phyloP scores from a whole-genome alignment of 2,329 filamentous ascomycete species.

The Paraconiothyrium brasiliense region DNA sequence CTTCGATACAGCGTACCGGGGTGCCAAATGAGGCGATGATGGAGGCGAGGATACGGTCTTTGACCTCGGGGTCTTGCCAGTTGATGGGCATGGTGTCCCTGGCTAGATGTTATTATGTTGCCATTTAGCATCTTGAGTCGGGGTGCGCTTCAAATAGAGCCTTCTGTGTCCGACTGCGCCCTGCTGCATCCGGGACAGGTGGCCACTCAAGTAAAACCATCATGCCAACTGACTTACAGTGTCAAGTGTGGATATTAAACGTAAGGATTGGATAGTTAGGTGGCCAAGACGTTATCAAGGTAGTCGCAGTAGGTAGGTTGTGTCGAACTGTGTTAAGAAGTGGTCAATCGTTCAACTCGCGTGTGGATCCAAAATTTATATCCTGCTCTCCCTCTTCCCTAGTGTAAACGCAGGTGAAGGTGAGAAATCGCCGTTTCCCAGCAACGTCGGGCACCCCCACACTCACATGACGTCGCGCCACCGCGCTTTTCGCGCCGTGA shows the following conservation, averaged over 20 bases:
- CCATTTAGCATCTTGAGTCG: background rate
- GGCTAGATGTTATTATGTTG: background rate
- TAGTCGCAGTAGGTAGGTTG: background rate
- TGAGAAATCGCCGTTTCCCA: conserved; percentile 13
- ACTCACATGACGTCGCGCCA: background rate
- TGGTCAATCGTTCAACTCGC: background rate
- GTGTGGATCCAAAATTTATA: conserved; percentile 13
- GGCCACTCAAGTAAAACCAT: too few species aligned
- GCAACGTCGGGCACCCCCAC: background rate
- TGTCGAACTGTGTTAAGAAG: conserved; percentile 11
- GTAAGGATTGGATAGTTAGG: background rate
- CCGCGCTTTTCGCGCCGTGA: conserved; percentile 1
- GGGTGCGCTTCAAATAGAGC: background rate
- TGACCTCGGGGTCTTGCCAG: conserved; percentile 47
- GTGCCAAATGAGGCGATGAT: conserved; percentile 47
- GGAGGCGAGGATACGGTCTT: conserved; percentile 53
- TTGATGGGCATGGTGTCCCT: conserved; percentile 44
- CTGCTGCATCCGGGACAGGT: too few species aligned
- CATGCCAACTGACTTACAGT: background rate
- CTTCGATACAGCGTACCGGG: conserved; percentile 37
- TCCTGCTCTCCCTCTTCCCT: background rate
- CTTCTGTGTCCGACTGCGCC: background rate
- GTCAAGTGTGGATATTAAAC: background rate
- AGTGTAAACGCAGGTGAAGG: conserved; percentile 3
- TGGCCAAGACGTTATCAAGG: conserved; percentile 6